Conservation (phyloP, 345 rosid genomes). For the Hevea brasiliensis region DNA sequence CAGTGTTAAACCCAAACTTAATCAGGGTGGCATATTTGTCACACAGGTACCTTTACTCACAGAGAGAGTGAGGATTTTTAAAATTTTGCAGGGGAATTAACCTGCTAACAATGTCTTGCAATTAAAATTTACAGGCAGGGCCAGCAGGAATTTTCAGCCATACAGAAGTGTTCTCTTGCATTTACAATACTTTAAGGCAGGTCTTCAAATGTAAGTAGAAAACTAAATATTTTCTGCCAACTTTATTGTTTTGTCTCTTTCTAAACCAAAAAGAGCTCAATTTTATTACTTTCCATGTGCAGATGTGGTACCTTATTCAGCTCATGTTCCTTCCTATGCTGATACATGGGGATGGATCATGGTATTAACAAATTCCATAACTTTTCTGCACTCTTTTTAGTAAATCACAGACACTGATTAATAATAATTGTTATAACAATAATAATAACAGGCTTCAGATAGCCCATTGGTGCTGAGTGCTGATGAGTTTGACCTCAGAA, state of each 20-base stretch:
- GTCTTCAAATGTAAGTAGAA: conserved; percentile 54
- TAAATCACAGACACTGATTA: not conserved
- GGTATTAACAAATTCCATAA: conserved; percentile 33
- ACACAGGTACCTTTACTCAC: conserved; percentile 44
- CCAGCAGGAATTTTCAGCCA: conserved; percentile 77
- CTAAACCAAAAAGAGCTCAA: no score
- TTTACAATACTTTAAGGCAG: conserved; percentile 58
- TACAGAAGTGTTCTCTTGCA: conserved; percentile 63
- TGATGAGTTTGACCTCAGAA: conserved; percentile 50
- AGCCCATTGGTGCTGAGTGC: conserved; percentile 35
- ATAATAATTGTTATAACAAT: not conserved
- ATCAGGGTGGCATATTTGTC: conserved; percentile 52
- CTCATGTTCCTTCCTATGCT: conserved; percentile 69
- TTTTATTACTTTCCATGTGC: conserved; percentile 16
- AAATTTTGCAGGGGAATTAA: conserved; percentile 31
- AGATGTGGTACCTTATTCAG: conserved; percentile 64
- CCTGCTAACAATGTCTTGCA: not conserved
- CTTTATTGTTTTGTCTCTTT: not conserved
- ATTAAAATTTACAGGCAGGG: conserved; percentile 46
- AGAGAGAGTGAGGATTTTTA: not conserved
- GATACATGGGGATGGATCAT: conserved; percentile 82
- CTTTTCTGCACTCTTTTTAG: not conserved
- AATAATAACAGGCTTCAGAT: conserved; percentile 53
- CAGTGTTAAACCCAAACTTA: conserved; percentile 51
- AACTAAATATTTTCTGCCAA: not conserved